A percentile compares a stretch with the other conserved stretches of the same genome.
Conservation (phyloP, 2,329 filamentous ascomycete genomes). For the Colletotrichum theobromicola region DNA sequence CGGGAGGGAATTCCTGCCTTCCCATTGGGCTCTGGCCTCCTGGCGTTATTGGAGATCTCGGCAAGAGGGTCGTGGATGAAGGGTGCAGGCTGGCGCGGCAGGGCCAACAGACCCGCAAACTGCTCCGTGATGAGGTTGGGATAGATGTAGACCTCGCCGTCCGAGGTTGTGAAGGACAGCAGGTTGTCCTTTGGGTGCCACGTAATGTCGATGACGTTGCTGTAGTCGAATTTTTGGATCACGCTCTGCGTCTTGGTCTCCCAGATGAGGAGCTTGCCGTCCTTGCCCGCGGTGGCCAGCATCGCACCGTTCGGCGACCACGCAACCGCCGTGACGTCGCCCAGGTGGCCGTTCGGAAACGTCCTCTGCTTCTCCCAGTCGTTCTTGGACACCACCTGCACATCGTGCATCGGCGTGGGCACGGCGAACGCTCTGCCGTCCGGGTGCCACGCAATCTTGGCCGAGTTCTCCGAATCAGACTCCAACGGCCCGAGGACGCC, state of each 20-base stretch:
- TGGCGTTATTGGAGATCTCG: constrained; percentile 71
- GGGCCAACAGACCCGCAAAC: constrained; percentile 59
- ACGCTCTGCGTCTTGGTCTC: constrained; percentile 87
- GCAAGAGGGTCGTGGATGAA: constrained; percentile 82
- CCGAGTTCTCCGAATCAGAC: constrained; percentile 76
- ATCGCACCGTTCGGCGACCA: constrained; percentile 97
- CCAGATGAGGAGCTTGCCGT: constrained; percentile 80
- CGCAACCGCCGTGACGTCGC: constrained; percentile 83
- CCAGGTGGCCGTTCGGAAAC: constrained; percentile 81
- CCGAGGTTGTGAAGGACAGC: constrained; percentile 87
- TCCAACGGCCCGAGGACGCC: constrained; percentile 84
- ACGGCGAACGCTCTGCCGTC: constrained; percentile 91
- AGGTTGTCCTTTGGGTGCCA: constrained; percentile 94
- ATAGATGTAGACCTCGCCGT: constrained; percentile 93
- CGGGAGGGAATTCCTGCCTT: constrained; percentile 14
- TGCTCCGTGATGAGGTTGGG: constrained; percentile 70
- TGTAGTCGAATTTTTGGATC: constrained; percentile 78
- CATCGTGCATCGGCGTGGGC: constrained; percentile 80
- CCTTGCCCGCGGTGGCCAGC: constrained; percentile 73
- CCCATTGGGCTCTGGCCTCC: constrained; percentile 46
- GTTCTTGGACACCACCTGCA: constrained; percentile 84
- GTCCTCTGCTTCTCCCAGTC: constrained; percentile 88
- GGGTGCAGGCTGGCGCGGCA: constrained; percentile 75
- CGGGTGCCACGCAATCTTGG: constrained; percentile 86
- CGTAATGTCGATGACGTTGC: constrained; percentile 82